Evolutionary conservation across 192 early-diverging fungal genomes (phyloP).

Genomic region (Physocladia obscura): DNA sequence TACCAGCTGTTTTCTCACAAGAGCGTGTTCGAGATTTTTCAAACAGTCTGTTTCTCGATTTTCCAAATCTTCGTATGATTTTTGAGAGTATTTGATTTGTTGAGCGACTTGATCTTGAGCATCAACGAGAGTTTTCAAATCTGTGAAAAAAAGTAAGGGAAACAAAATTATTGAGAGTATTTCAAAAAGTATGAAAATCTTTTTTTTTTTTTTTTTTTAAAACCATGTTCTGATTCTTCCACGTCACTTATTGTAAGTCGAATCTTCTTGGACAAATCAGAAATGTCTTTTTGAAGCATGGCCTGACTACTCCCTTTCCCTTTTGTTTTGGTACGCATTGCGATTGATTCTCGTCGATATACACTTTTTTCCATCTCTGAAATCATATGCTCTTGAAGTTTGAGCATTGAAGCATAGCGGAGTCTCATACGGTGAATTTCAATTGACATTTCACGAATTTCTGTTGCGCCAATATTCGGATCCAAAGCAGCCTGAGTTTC

Average conservation of each 20-base stretch:
- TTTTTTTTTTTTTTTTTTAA: background rate
- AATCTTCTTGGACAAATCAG: slow-evolving; percentile 54
- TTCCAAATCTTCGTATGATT: slow-evolving; percentile 29
- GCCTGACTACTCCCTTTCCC: slow-evolving; percentile 54
- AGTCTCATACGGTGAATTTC: slow-evolving; percentile 69
- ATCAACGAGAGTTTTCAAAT: slow-evolving; percentile 38
- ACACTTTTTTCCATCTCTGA: slow-evolving; percentile 67
- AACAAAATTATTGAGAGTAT: background rate
- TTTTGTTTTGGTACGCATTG: slow-evolving; percentile 44
- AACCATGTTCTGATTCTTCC: slow-evolving; percentile 51
- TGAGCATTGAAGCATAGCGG: slow-evolving; percentile 57
- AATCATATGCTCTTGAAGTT: slow-evolving; percentile 66
- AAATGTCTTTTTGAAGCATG: slow-evolving; percentile 52
- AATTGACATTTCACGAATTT: slow-evolving; percentile 59
- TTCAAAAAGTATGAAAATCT: background rate
- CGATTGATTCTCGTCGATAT: slow-evolving; percentile 56
- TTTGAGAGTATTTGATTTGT: slow-evolving; percentile 40
- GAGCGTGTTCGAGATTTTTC: slow-evolving; percentile 15
- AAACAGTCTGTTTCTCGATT: slow-evolving; percentile 22
- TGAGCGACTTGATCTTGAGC: slow-evolving; percentile 28
- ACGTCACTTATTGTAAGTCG: slow-evolving; percentile 47
- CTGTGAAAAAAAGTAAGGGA: slow-evolving; percentile 5
- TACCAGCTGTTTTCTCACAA: slow-evolving; percentile 30
- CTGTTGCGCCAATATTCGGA: slow-evolving; percentile 62
- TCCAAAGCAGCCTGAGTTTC: slow-evolving; percentile 65